phyloP scores from a whole-genome alignment of 208 protist species.

The Leishmania tarentolae region DNA sequence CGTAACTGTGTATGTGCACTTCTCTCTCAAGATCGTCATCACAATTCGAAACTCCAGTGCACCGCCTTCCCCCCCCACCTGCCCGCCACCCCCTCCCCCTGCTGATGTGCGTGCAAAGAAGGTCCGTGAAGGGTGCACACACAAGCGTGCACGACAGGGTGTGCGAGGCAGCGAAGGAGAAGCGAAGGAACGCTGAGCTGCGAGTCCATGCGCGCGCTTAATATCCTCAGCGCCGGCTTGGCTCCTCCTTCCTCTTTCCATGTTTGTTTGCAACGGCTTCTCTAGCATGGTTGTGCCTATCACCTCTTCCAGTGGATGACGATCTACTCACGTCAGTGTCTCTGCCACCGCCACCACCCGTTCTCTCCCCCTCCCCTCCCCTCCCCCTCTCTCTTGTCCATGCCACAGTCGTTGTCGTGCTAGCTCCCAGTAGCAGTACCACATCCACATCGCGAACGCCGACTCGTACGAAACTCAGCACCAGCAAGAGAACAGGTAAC shows the following conservation, averaged over 20 bases:
- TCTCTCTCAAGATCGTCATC: neutral
- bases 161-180: neutral
- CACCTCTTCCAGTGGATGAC: neutral
- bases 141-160: neutral
- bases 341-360: neutral
- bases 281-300: neutral
- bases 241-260: too few relatives aligned
- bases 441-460: neutral
- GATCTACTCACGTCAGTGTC: neutral
- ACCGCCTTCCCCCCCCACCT: too few relatives aligned
- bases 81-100: too few relatives aligned
- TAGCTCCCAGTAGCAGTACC: neutral
- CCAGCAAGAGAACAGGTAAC: too few relatives aligned
- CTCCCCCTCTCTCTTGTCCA: neutral
- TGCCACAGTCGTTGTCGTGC: neutral
- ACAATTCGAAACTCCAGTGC: too few relatives aligned
- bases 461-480: neutral
- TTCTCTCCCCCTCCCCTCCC: neutral
- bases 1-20: neutral
- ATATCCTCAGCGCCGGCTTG: too few relatives aligned
- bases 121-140: neutral
- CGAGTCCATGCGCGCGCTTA: neutral
- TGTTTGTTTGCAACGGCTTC: too few relatives aligned
- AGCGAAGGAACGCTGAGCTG: neutral
- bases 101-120: neutral